Percentiles rank a stretch among this genome's conserved stretches.
These are phyloP conservation scores for Lasiodiplodia sp. DNA, from an alignment of 2,329 filamentous ascomycete genomes.

Conservation along the genomic window DNA sequence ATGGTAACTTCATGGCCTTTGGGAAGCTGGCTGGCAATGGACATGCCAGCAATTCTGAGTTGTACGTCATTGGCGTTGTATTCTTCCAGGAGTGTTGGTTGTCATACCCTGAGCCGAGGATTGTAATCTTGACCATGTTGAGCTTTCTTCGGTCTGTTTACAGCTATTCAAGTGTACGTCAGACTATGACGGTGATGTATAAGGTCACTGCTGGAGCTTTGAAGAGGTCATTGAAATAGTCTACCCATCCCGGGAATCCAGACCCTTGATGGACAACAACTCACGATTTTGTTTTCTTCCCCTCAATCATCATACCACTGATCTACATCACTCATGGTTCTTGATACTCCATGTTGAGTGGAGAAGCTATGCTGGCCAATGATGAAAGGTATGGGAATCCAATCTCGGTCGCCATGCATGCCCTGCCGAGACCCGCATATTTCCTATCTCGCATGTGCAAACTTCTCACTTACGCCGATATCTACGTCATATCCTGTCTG, in stretches of 20 bases:
- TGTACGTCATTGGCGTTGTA: not conserved
- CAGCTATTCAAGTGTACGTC: no score
- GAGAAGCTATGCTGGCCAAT: not conserved
- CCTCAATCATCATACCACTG: not conserved
- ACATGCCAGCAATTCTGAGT: constrained; percentile 35
- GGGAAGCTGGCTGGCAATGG: constrained; percentile 41
- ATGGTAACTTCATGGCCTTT: constrained; percentile 41
- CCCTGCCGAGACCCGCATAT: not conserved
- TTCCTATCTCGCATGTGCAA: not conserved
- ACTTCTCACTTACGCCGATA: not conserved
- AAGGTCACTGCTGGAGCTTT: no score
- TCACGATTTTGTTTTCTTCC: not conserved
- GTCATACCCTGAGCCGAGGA: constrained; percentile 29
- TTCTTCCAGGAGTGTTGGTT: not conserved
- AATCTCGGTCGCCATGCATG: not conserved
- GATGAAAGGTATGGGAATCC: not conserved
- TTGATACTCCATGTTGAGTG: not conserved
- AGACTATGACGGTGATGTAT: no score
- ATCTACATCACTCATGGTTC: not conserved
- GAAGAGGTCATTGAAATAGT: not conserved
- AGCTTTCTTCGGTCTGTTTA: no score
- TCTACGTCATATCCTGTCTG: no score
- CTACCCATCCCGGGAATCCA: not conserved
- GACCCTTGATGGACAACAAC: not conserved
- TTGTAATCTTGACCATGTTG: constrained; percentile 22